Evolutionary conservation across 2,329 filamentous ascomycete species (phyloP).

Genomic region (Arthrobotrys sinensis): DNA sequence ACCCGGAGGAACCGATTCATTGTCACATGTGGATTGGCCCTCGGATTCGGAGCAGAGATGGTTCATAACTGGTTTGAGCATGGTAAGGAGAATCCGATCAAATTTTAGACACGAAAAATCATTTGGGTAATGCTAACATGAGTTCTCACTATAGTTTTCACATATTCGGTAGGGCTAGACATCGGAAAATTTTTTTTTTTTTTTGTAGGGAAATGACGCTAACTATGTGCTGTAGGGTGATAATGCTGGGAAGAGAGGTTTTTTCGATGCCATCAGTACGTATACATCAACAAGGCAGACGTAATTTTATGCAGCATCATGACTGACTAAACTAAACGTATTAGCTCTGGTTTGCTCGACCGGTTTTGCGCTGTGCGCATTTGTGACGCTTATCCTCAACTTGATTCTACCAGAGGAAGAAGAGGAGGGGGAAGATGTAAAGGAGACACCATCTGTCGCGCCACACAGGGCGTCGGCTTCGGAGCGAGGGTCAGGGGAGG

Average conservation of each 20-base stretch:
- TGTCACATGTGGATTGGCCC: constrained; percentile 72
- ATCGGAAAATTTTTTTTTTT: constrained; percentile 71
- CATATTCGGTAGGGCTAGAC: constrained; percentile 47
- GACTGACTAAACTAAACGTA: not conserved
- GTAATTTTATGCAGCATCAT: constrained; percentile 65
- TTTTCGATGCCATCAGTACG: constrained; percentile 77
- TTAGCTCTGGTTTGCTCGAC: constrained; percentile 79
- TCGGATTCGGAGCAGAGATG: constrained; percentile 69
- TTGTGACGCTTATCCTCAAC: constrained; percentile 69
- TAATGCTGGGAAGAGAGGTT: constrained; percentile 70
- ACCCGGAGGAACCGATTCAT: constrained; percentile 74
- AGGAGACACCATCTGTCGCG: constrained; percentile 33
- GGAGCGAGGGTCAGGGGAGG: constrained; percentile 68
- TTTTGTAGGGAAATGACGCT: constrained; percentile 68
- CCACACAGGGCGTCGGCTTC: constrained; percentile 30
- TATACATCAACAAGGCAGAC: not conserved
- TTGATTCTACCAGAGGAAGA: constrained; percentile 67
- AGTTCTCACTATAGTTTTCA: constrained; percentile 38
- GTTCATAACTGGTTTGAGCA: constrained; percentile 70
- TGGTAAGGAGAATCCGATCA: constrained; percentile 62
- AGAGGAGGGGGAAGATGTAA: constrained; percentile 58
- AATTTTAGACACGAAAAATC: not conserved
- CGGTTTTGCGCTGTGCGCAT: constrained; percentile 64
- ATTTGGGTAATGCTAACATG: constrained; percentile 16
- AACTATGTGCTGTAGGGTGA: constrained; percentile 26